Conservation (phyloP, 306 rosid species). For the Dryas alaskensis region DNA sequence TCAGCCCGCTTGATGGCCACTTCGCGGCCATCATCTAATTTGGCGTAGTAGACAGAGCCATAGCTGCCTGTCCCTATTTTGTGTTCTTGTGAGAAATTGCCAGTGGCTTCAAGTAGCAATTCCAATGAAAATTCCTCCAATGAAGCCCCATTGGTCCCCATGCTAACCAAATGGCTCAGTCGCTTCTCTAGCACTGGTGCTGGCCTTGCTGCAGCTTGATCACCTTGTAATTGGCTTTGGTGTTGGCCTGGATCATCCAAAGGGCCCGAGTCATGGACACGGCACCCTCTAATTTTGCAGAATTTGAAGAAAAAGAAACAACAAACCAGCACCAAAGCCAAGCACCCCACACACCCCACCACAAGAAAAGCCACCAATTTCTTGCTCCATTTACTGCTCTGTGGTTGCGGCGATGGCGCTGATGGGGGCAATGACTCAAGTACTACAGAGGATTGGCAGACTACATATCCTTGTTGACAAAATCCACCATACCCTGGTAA, state of each 20-base stretch:
- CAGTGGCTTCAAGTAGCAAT: constrained; percentile 47
- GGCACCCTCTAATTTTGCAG: constrained; percentile 44
- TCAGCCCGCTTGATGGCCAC: constrained; percentile 91
- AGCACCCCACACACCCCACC: constrained; percentile 74
- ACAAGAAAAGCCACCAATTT: constrained; percentile 68
- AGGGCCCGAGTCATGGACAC: constrained; percentile 83
- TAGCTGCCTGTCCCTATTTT: constrained; percentile 79
- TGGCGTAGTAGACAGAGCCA: constrained; percentile 73
- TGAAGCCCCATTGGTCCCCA: constrained; percentile 53
- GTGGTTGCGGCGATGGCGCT: background rate
- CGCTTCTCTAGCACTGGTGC: constrained; percentile 52
- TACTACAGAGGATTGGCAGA: constrained; percentile 44
- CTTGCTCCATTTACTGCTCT: constrained; percentile 40
- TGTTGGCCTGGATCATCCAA: constrained; percentile 41
- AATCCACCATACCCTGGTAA: constrained; percentile 4
- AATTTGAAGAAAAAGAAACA: constrained; percentile 43
- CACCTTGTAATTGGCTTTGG: constrained; percentile 3
- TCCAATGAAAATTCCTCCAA: constrained; percentile 62
- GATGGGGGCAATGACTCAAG: background rate
- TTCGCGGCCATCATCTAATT: constrained; percentile 59
- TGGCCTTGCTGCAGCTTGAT: background rate
- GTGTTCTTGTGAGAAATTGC: constrained; percentile 57
- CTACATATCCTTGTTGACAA: constrained; percentile 32
- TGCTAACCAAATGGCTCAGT: constrained; percentile 68
- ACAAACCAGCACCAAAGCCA: constrained; percentile 36